Base-by-base conservation (phyloP, 306 rosid species). In the Neltuma alba region DNA sequence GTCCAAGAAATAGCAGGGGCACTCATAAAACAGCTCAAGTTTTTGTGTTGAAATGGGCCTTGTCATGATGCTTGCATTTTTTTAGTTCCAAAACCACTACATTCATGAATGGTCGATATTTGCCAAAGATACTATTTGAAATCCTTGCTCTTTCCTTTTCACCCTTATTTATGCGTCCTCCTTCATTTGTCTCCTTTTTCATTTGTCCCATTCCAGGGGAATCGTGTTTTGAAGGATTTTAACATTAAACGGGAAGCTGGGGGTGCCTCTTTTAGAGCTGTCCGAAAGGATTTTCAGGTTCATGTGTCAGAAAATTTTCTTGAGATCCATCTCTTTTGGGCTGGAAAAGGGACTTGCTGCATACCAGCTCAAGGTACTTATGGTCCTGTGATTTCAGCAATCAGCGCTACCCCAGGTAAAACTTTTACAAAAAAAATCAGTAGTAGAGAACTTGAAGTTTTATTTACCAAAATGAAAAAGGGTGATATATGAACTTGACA, bases 321-420 rank as follows among this genome's bases (percentile, higher is more conserved):
- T 21, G 98, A 91, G 80, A 80, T 93, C 71, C 98, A 93, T 86
- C 91, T 93, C 40, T 86, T 91, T 77, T 91, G 97, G 98, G 97
- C 95, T 21, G 98, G 98, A 50, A 93, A 93, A 79, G 98, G 98
- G 45, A 91, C 94, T 60, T 91, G 97, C 50, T 91, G 97, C 77
- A 78, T 90, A 57, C 97, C 95, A 58, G 7, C 0, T 11, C 90
- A 74, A 70, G 94, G 91, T 73, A 81, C 89, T 47, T 91, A 87
- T 79, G 98, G 98, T 3, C 97, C 98, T 80, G 68, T 88, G 75
- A 76, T 93, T 86, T 90, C 90, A 70, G 97, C 95, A 77, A 86
- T 93, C 80, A 90, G 88, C 33, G 92, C 95, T 28, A 84, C 69
- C 45, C 92, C 97, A 84, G 90, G 98, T 93, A 85, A 85, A 57